Evolutionary conservation across 2,329 filamentous ascomycete species (phyloP), one percentile per base, ranked within the genome.

Genomic region (Anthostomella pinea): DNA sequence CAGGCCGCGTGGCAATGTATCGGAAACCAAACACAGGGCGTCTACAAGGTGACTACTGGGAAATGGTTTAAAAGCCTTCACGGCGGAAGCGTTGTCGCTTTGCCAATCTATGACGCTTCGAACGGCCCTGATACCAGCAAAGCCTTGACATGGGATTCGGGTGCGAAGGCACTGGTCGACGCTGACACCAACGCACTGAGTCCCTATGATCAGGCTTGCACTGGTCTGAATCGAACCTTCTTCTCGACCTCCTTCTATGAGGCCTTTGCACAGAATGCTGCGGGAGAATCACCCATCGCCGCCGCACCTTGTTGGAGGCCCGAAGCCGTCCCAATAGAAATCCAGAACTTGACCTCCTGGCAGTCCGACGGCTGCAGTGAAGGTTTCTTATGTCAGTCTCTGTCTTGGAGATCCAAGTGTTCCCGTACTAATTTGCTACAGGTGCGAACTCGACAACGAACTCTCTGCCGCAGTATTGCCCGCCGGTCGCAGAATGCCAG

Each of bases 361-460:
- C 35, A 53, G 17, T 23, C 39, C 8, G 35, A 56, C 5, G 67
- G 68, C 2, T 71, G 68, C 35, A 55, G 48, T 6, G 52, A 58
- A 23, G 68, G 68, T 4, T 71, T 71, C 25, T 47, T 67, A 15
- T 71, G 68, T 69, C 42, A 35, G 67, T 56, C 14, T 9, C 19
- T 26, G 18, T 10, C 11, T 1, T 4, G 15, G 15, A 24, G 10
- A 21, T 6, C 49, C 54, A 15, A 51, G 35, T 6, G 16, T 5
- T 22, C 23, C 28, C n/a, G 11, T 38, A 30, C 40, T 44, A 28
- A 46, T 23, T 6, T 1, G 10, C 6, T 17, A 14, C 19, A 69
- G 67, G 67, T 40, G 41, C 49, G 21, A 70, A 70, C 33, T 70
- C 69, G 39, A 70, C 67, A 4, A 56, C 66, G 26, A 70, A 70